phyloP scores from a whole-genome alignment of 2,329 filamentous ascomycete genomes.

The Hypoxylon sp. region DNA sequence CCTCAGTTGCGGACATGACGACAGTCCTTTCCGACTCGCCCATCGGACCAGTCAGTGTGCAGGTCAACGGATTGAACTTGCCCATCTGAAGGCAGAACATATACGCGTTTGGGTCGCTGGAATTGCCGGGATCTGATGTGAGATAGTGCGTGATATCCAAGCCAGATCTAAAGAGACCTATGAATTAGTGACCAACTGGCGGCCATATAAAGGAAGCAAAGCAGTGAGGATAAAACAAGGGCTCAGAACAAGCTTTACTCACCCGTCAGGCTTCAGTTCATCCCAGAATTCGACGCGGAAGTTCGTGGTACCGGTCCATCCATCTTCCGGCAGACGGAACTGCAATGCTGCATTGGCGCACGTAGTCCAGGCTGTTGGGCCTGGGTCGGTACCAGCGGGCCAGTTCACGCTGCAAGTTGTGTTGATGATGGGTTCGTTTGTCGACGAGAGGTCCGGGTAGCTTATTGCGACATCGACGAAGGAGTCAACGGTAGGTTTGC shows the following conservation, averaged over 20 bases:
- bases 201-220: constrained; percentile 4
- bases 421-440: constrained; percentile 32
- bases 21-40: constrained; percentile 32
- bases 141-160: constrained; percentile 43
- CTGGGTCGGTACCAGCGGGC: constrained; percentile 41
- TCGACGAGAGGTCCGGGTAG: constrained; percentile 42
- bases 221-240: not conserved
- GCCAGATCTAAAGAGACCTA: constrained; percentile 34
- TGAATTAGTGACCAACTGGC: constrained; percentile 35
- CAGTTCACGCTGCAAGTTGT: constrained; percentile 46
- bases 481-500: constrained; percentile 37
- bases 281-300: constrained; percentile 45
- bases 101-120: constrained; percentile 43
- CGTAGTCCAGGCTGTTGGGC: constrained; percentile 42
- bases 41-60: constrained; percentile 41
- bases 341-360: constrained; percentile 40
- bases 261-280: constrained; percentile 40
- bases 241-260: constrained; percentile 22
- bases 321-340: constrained; percentile 44
- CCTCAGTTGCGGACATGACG: constrained; percentile 38
- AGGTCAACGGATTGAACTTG: constrained; percentile 48
- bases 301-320: constrained; percentile 43
- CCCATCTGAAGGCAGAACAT: constrained; percentile 48
- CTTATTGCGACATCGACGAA: constrained; percentile 39
- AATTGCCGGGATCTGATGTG: constrained; percentile 35